phyloP scores from a whole-genome alignment of 306 rosid genomes.

The Mimosa bimucronata region DNA sequence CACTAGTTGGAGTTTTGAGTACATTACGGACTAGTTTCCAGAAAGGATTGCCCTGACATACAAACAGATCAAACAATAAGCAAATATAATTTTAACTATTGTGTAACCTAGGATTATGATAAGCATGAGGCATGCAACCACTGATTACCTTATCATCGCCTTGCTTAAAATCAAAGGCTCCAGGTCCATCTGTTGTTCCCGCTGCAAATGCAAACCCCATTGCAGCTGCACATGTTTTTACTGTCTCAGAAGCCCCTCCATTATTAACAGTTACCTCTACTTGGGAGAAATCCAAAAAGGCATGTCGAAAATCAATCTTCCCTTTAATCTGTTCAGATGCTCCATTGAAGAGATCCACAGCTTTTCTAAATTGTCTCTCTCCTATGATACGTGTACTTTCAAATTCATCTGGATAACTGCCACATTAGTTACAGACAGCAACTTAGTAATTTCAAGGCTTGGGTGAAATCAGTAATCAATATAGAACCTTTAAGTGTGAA shows the following conservation, averaged over 20 bases:
- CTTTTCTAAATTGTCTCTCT: slow-evolving; percentile 80
- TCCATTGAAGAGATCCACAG: slow-evolving; percentile 69
- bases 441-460: slow-evolving; percentile 37
- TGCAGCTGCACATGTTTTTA: slow-evolving; percentile 91
- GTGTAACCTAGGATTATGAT: slow-evolving; percentile 10
- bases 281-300: slow-evolving; percentile 77
- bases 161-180: slow-evolving; percentile 91
- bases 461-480: slow-evolving; percentile 26
- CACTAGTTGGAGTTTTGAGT: slow-evolving; percentile 65
- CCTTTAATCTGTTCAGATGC: slow-evolving; percentile 76
- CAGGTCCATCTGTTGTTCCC: slow-evolving; percentile 97
- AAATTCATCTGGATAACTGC: slow-evolving; percentile 92
- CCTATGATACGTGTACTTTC: slow-evolving; percentile 94
- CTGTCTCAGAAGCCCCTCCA: slow-evolving; percentile 57
- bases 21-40: slow-evolving; percentile 80
- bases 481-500: slow-evolving; percentile 4
- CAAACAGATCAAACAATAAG: slow-evolving; percentile 38
- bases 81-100: slow-evolving; percentile 25
- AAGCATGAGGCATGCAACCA: slow-evolving; percentile 24
- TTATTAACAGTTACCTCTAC: slow-evolving; percentile 66
- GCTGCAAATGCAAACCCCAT: slow-evolving; percentile 98
- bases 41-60: slow-evolving; percentile 76
- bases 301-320: slow-evolving; percentile 74
- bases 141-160: slow-evolving; percentile 80
- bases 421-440: slow-evolving; percentile 32